Evolutionary conservation across 2,329 filamentous ascomycete species (phyloP).

Genomic region (Exserohilum rostratum): DNA sequence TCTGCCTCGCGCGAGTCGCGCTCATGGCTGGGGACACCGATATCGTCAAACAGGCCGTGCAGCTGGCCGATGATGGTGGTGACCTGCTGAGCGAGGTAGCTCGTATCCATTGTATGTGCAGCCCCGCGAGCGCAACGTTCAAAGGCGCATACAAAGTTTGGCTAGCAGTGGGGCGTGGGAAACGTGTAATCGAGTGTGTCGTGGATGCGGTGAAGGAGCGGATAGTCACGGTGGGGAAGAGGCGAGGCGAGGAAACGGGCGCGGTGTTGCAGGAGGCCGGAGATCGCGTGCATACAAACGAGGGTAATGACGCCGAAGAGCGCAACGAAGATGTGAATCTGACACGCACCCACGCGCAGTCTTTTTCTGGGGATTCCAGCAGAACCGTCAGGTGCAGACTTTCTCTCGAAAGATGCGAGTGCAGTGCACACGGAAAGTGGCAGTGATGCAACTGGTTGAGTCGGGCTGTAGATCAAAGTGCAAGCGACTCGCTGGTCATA

Average conservation of each 20-base stretch:
- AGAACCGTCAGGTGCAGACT: not conserved
- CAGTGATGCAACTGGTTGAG: slow-evolving; percentile 38
- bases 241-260: slow-evolving; percentile 21
- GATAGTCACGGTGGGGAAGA: slow-evolving; percentile 12
- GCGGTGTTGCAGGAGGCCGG: slow-evolving; percentile 6
- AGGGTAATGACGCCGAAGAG: slow-evolving; percentile 8
- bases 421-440: slow-evolving; percentile 12
- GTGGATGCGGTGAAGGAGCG: slow-evolving; percentile 9
- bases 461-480: slow-evolving; percentile 22
- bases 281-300: slow-evolving; percentile 12
- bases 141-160: slow-evolving; percentile 43
- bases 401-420: slow-evolving; percentile 3
- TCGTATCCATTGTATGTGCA: slow-evolving; percentile 74
- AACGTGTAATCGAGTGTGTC: slow-evolving; percentile 3
- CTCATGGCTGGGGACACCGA: slow-evolving; percentile 92
- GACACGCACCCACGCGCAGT: too few species aligned
- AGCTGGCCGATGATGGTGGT: slow-evolving; percentile 91
- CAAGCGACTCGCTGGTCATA: slow-evolving; percentile 29
- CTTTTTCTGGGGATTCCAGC: not conserved
- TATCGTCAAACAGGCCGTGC: slow-evolving; percentile 95
- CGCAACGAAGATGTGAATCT: not conserved
- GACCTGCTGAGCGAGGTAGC: slow-evolving; percentile 93
- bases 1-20: slow-evolving; percentile 88
- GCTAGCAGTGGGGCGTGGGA: slow-evolving; percentile 9
- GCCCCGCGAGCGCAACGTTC: slow-evolving; percentile 42